Conservation (phyloP, 495 filamentous ascomycete genomes). For the Alectoria sarmentosa region DNA sequence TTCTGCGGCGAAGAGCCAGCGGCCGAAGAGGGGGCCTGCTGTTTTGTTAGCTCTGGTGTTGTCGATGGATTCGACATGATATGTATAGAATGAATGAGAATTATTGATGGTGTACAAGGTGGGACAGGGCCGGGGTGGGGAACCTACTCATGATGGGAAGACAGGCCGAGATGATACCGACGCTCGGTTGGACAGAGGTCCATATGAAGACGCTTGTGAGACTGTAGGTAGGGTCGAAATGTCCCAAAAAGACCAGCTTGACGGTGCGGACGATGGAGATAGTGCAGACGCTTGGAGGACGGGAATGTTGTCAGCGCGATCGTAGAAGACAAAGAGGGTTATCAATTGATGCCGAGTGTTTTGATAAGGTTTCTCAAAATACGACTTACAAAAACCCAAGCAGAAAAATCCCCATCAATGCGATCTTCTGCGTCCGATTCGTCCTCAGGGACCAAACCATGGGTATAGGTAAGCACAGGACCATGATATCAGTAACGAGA, state of each 20-base stretch:
- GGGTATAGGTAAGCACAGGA: slow-evolving; percentile 34
- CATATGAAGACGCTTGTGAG: slow-evolving; percentile 34
- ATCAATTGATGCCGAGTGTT: not conserved
- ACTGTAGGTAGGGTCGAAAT: slow-evolving; percentile 28
- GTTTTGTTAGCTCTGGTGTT: not conserved
- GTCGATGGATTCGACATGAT: too few species aligned
- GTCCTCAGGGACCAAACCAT: slow-evolving; percentile 33
- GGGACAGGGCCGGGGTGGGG: not conserved
- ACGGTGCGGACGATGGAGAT: slow-evolving; percentile 26
- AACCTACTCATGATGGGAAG: slow-evolving; percentile 29
- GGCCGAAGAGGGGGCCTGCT: slow-evolving; percentile 10
- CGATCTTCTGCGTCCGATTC: slow-evolving; percentile 29
- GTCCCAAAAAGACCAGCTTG: slow-evolving; percentile 18
- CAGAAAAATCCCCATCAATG: slow-evolving; percentile 31
- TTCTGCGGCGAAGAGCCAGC: not conserved
- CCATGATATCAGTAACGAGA: slow-evolving; percentile 33
- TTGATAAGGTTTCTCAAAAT: too few species aligned
- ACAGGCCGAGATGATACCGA: slow-evolving; percentile 41
- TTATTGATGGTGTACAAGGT: not conserved
- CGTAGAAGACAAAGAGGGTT: not conserved
- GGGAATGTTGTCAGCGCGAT: slow-evolving; percentile 3
- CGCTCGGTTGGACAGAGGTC: slow-evolving; percentile 39
- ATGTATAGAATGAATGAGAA: not conserved
- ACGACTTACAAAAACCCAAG: slow-evolving; percentile 36
- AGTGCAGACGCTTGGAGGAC: slow-evolving; percentile 26